A percentile compares a stretch with the other conserved stretches of the same genome.
Evolutionary conservation across 108 stramenopile species (phyloP).

Genomic region (Cyclostephanos invisitatus): DNA sequence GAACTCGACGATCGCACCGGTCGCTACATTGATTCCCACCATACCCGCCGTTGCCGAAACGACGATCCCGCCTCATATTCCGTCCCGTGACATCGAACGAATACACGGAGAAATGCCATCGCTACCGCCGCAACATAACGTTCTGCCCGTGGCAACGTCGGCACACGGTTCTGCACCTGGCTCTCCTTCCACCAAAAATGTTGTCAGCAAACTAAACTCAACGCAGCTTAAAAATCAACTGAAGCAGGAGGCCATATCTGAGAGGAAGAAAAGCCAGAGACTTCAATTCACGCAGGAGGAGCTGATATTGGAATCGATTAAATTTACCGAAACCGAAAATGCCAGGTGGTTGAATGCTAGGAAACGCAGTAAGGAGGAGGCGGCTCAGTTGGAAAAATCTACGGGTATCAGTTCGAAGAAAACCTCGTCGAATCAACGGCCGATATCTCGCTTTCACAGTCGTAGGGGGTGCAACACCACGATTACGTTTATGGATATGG

Average conservation of each 20-base stretch:
- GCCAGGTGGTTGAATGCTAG: constrained; percentile 69
- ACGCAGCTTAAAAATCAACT: constrained; percentile 21
- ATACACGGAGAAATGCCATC: neutral
- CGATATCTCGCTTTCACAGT: constrained; percentile 60
- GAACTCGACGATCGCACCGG: constrained; percentile 1
- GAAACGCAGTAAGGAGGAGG: constrained; percentile 61
- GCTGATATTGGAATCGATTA: constrained; percentile 75
- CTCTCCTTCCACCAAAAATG: constrained; percentile 4
- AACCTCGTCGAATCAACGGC: constrained; percentile 14
- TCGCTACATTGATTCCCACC: neutral
- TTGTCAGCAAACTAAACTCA: neutral
- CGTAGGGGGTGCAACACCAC: constrained; percentile 74
- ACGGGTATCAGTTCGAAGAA: neutral
- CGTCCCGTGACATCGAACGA: constrained; percentile 2
- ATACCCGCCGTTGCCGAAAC: neutral
- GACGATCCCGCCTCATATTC: neutral
- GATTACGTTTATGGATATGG: constrained; percentile 86
- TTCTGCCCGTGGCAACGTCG: neutral
- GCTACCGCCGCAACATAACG: neutral
- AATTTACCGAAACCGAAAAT: constrained; percentile 77
- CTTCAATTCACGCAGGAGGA: constrained; percentile 77
- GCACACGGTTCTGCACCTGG: constrained; percentile 1
- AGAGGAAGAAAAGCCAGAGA: constrained; percentile 36
- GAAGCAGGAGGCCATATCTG: constrained; percentile 16
- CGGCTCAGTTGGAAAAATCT: constrained; percentile 35